Evolutionary conservation across 257 asterid genomes (phyloP), one percentile per base, ranked within the genome.

Genomic region (Verbascum thapsus): DNA sequence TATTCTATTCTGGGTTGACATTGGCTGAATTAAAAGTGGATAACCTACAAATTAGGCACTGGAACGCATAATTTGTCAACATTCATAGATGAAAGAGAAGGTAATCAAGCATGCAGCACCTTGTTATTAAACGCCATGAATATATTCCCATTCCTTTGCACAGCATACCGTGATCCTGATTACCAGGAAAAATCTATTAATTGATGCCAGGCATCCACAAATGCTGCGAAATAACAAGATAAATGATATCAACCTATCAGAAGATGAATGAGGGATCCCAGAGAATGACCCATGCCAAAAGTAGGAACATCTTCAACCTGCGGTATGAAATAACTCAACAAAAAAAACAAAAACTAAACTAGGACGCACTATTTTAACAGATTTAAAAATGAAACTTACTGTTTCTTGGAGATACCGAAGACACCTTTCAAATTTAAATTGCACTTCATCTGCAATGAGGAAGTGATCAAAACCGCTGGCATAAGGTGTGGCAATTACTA

Each of bases 401-500:
- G 74, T 63, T 67, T 86, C 98, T 54, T 70, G 85, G 67, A 91
- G 90, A 73, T 23, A 57, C 13, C 98, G 82, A 58, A 88, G 84
- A 68, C 95, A 86, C 70, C 96, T 80, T 70, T 91, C 98, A 51
- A 71, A 88, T 79, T 86, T 91, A 58, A 91, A 86, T 72, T 91
- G 96, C 73, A 75, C 95, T 80, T 91, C 98, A 76, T 88, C 96
- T 40, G 98, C 96, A 68, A 91, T 91, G 71, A 79, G 83, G 80
- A 88, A 88, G 85, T 91, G 88, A 67, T 91, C 96, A 75, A 91
- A 88, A 53, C 98, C 95, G 72, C 98, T 88, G 60, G 98, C 90
- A 81, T 82, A 91, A 64, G 98, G 98, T 17, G 96, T 91, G 57
- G 96, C 98, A 71, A 91, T 85, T 66, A 91, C 88, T 81, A 91